A percentile compares a stretch with the other conserved stretches of the same genome.
Conservation (phyloP, 768 basidiomycete species). For the Lepiota brunneoincarnata region DNA sequence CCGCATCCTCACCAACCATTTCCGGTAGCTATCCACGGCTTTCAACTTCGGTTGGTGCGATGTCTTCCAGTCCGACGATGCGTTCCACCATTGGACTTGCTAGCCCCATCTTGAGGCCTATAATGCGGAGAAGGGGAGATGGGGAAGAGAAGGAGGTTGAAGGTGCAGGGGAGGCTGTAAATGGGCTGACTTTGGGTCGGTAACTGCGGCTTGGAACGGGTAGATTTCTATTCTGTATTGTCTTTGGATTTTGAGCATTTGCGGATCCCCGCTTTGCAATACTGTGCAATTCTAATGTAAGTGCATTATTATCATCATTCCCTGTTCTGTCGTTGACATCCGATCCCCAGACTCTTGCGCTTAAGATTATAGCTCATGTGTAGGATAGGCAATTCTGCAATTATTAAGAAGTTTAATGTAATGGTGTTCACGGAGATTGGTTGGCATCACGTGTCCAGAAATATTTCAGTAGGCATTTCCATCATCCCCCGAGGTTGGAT, state of each 20-base stretch:
- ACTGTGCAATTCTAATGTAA: neutral
- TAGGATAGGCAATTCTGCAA: neutral
- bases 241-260: neutral
- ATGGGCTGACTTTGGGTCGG: conserved; percentile 52
- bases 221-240: neutral
- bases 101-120: conserved; percentile 74
- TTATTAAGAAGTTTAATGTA: no score
- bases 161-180: conserved; percentile 77
- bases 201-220: neutral
- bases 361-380: neutral
- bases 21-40: conserved; percentile 45
- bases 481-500: no score
- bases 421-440: no score
- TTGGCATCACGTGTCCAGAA: no score
- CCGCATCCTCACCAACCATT: conserved; percentile 73
- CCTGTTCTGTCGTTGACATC: neutral
- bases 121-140: conserved; percentile 54
- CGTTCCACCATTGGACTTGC: conserved; percentile 64
- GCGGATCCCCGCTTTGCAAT: neutral
- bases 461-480: no score
- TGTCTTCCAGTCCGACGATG: conserved; percentile 69
- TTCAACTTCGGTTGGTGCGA: conserved; percentile 49
- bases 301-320: neutral
- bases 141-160: conserved; percentile 72
- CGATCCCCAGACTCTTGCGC: neutral